A percentile compares a stretch with the other conserved stretches of the same genome.
phyloP scores from a whole-genome alignment of 2,329 filamentous ascomycete genomes.

The Aspergillus ruber region DNA sequence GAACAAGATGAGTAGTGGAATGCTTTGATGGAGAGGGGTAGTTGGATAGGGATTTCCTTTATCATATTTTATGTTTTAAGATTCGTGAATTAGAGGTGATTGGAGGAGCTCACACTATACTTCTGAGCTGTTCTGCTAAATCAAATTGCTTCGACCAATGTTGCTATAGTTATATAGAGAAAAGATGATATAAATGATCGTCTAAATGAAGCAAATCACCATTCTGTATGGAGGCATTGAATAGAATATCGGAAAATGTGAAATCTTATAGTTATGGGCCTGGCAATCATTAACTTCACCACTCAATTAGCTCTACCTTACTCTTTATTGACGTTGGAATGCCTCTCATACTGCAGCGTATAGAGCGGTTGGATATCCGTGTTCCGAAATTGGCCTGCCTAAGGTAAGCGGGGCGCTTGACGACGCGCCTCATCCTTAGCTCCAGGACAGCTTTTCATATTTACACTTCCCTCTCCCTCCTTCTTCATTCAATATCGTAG shows the following conservation, averaged over 20 bases:
- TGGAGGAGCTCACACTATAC: no score
- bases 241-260: background rate
- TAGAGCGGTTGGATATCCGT: background rate
- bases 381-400: background rate
- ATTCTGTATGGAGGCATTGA: background rate
- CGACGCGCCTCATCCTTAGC: slow-evolving; percentile 8
- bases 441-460: slow-evolving; percentile 16
- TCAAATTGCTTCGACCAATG: background rate
- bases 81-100: background rate
- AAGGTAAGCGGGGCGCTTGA: slow-evolving; percentile 7
- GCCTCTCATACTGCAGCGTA: background rate
- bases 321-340: background rate
- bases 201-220: background rate
- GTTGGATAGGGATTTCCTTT: background rate
- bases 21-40: background rate
- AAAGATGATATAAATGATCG: background rate
- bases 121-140: no score
- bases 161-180: background rate
- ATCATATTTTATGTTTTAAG: background rate
- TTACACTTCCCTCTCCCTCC: slow-evolving; percentile 1
- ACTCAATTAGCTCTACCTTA: background rate
- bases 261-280: background rate
- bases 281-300: background rate
- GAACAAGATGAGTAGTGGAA: slow-evolving; percentile 27
- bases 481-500: background rate